Base-by-base conservation (phyloP, 2,329 filamentous ascomycete species). In the Colletotrichum musae region DNA sequence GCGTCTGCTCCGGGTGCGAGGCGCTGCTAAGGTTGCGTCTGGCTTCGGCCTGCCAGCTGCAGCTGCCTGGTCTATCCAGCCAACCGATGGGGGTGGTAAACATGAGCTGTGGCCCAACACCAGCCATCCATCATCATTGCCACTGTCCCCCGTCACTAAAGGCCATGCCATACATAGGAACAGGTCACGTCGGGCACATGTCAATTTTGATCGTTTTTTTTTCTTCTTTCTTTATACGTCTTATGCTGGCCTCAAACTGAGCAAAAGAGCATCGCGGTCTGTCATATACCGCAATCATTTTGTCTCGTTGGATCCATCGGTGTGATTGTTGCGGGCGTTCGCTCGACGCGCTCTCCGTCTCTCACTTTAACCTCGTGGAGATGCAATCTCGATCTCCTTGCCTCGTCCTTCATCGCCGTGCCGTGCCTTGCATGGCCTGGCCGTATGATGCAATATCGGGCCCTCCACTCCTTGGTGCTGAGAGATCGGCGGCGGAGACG, bases 361-460 rank as follows among this genome's bases (percentile, higher is more conserved):
- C 85, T 89, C 85, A 89, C 89, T 92, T 92, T 90, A 92, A 92
- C 89, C 89, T 91, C 88, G 85, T 90, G 87, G 86, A 81, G 80
- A 81, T 81, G 80, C 80, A 80, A 78, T 82, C 81, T 79, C 80
- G 77, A 70, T 66, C 67, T 50, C 48, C 45, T 32, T 58, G 32
- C 43, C 43, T 51, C 60, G 6, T 41, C 63, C 60, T n/a, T 41
- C 63, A 69, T 56, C 26, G 57, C 51, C 66, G 58, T 69, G 62
- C 66, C 43, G 51, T 56, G 56, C 66, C 24, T 57, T 39, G 48
- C 21, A 52, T 53, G 52, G 68, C 68, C 48, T 45, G 54, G 56
- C 47, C 47, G 64, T 59, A 60, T 68, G 70, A 60, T 68, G 67
- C 63, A 69, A 76, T 75, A 78, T 62, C 76, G 80, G 80, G 78